phyloP scores from a whole-genome alignment of 768 basidiomycete species.

The Collybia mongolica region DNA sequence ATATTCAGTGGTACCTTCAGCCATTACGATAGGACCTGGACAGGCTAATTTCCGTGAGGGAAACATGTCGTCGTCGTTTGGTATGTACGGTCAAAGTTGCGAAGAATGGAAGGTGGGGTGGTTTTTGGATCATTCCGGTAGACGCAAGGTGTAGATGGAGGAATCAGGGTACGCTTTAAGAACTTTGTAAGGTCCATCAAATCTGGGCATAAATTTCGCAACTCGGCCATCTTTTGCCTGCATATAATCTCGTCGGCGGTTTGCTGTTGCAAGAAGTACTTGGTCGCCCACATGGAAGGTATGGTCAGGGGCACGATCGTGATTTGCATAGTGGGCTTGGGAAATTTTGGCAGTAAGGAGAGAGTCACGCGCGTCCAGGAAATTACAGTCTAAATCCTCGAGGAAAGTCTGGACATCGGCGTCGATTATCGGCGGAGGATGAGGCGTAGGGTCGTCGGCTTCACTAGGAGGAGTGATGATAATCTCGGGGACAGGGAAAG shows the following conservation, averaged over 20 bases:
- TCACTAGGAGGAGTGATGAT: no score
- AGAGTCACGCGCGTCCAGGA: conserved; percentile 6
- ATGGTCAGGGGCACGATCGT: no score
- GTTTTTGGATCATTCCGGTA: conserved; percentile 14
- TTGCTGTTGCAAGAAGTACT: conserved; percentile 26
- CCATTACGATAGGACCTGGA: conserved; percentile 18
- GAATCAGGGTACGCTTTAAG: conserved; percentile 8
- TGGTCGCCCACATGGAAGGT: conserved; percentile 9
- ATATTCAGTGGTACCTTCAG: conserved; percentile 23
- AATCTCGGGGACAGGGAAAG: no score
- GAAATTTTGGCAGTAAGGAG: conserved; percentile 9
- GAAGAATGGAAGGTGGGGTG: conserved; percentile 33
- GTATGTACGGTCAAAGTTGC: conserved; percentile 16
- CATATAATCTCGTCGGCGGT: conserved; percentile 20
- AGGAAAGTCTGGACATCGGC: background rate
- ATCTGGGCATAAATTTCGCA: conserved; percentile 37
- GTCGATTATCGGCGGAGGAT: no score
- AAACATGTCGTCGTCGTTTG: conserved; percentile 31
- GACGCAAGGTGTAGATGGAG: conserved; percentile 17
- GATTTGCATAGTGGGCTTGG: background rate
- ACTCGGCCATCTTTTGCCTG: conserved; percentile 16
- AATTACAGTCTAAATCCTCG: conserved; percentile 4
- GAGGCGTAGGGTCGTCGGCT: no score
- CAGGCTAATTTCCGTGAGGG: conserved; percentile 18
- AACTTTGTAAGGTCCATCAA: conserved; percentile 26